These are phyloP conservation scores for Sisymbrium altissimum DNA, from an alignment of 345 rosid species.

Conservation along the genomic window DNA sequence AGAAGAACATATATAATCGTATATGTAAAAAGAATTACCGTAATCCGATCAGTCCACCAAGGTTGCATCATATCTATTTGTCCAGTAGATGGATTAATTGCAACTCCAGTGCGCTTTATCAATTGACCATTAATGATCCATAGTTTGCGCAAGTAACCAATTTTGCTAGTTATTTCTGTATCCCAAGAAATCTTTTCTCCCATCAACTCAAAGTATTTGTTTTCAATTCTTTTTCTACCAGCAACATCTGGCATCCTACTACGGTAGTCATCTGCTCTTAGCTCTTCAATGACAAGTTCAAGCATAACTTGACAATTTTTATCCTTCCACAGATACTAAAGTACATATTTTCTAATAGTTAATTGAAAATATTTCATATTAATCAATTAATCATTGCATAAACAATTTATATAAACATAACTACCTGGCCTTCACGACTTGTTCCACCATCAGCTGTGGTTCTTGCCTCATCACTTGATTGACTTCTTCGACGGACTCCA, in stretches of 20 bases:
- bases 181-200: neutral
- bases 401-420: neutral
- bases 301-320: neutral
- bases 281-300: neutral
- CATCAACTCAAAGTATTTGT: neutral
- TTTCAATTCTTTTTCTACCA: neutral
- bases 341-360: neutral
- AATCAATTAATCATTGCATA: neutral
- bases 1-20: too few species aligned
- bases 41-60: too few species aligned
- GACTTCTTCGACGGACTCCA: neutral
- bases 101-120: neutral
- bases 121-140: neutral
- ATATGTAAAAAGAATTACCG: too few species aligned
- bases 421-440: neutral
- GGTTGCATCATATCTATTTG: too few species aligned
- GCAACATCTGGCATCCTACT: neutral
- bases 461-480: neutral
- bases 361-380: neutral
- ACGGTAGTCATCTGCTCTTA: neutral
- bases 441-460: neutral
- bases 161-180: neutral
- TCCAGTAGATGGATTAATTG: neutral
- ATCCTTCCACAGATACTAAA: neutral
- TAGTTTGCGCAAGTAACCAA: neutral